Percentiles rank a stretch among this genome's conserved stretches.
phyloP scores from a whole-genome alignment of 208 protist genomes.

The Trypanosoma congolense region DNA sequence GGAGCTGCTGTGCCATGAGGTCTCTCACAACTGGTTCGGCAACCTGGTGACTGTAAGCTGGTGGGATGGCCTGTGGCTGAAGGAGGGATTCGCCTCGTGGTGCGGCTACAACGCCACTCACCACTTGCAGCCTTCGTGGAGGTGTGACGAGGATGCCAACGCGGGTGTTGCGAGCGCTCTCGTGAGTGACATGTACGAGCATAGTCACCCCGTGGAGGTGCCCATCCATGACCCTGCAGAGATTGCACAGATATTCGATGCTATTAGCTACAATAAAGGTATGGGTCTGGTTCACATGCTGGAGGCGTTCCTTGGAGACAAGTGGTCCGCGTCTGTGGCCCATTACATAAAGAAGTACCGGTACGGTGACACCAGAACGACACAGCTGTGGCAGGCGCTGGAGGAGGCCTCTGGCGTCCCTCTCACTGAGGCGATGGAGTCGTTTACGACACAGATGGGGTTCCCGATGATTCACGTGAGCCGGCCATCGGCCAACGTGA shows the following conservation, averaged over 20 bases:
- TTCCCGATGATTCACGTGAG: constrained; percentile 88
- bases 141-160: constrained; percentile 78
- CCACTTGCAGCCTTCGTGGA: constrained; percentile 84
- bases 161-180: constrained; percentile 60
- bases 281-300: constrained; percentile 94
- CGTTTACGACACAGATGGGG: constrained; percentile 91
- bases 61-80: constrained; percentile 98
- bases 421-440: constrained; percentile 84
- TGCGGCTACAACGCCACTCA: constrained; percentile 87
- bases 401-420: constrained; percentile 77
- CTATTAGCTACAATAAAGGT: constrained; percentile 95
- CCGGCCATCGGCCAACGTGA: constrained; percentile 15
- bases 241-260: constrained; percentile 97
- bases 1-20: constrained; percentile 93
- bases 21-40: constrained; percentile 97
- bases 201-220: constrained; percentile 96
- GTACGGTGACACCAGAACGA: constrained; percentile 90
- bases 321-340: constrained; percentile 83
- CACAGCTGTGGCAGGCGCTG: constrained; percentile 93
- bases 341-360: constrained; percentile 91
- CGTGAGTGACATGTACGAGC: constrained; percentile 84
- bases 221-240: constrained; percentile 84
- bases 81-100: constrained; percentile 99
- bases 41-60: constrained; percentile 99
- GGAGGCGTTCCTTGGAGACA: constrained; percentile 79